These are phyloP conservation scores for Raddia distichophylla DNA, from an alignment of 176 grass and related monocot species.

Conservation along the genomic window DNA sequence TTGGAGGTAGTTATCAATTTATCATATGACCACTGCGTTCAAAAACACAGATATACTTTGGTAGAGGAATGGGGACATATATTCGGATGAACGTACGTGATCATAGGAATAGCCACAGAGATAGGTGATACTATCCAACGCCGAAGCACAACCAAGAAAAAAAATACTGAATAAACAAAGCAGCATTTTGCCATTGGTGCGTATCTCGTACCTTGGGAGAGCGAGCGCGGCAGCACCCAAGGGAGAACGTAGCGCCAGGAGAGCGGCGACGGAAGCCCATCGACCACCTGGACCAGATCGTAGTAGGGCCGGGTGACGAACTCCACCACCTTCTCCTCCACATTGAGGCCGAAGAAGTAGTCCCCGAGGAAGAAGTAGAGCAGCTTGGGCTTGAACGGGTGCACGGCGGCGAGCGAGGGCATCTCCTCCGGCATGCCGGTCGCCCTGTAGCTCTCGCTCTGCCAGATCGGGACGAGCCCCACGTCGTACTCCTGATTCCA, in stretches of 20 bases:
- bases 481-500: neutral
- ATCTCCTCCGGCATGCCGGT: neutral
- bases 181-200: no score
- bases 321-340: neutral
- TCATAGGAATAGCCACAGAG: no score
- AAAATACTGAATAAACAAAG: no score
- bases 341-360: neutral
- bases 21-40: no score
- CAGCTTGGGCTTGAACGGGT: neutral
- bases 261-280: neutral
- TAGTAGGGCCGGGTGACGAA: neutral
- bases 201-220: neutral
- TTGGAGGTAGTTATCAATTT: no score
- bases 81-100: neutral
- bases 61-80: neutral
- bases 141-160: no score
- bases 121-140: no score
- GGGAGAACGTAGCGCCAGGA: constrained; percentile 10
- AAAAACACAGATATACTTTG: no score
- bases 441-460: constrained; percentile 14
- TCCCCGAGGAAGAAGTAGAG: constrained; percentile 18
- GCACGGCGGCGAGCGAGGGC: neutral
- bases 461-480: neutral
- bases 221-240: constrained; percentile 21
- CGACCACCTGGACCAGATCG: neutral